Evolutionary conservation across 148 eudicot species (phyloP).

Genomic region (Arctostaphylos glauca): DNA sequence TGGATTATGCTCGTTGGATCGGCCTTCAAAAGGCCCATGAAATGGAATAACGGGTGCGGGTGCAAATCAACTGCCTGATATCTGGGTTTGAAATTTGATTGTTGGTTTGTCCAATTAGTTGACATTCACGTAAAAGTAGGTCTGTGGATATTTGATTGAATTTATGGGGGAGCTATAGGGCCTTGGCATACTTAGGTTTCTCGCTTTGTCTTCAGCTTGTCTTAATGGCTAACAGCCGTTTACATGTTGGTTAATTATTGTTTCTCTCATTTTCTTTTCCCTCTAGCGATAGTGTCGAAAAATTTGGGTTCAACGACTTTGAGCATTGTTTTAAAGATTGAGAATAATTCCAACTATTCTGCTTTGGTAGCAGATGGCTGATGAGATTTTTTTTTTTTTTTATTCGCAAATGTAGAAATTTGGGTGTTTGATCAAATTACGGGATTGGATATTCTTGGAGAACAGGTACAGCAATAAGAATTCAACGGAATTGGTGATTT

Average conservation of each 20-base stretch:
- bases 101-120: constrained; percentile 16
- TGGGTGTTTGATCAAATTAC: neutral
- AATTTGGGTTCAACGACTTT: neutral
- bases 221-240: constrained; percentile 2
- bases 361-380: neutral
- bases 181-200: constrained; percentile 12
- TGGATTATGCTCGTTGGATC: constrained; percentile 84
- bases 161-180: constrained; percentile 8
- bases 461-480: neutral
- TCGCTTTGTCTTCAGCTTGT: neutral
- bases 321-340: neutral
- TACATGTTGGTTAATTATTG: neutral
- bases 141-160: constrained; percentile 18
- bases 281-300: neutral
- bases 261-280: neutral
- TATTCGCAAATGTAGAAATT: neutral
- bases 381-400: neutral
- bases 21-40: constrained; percentile 67
- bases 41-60: constrained; percentile 25
- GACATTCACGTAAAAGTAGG: constrained; percentile 21
- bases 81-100: constrained; percentile 2
- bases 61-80: neutral
- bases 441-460: neutral
- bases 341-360: neutral
- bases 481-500: neutral